Conservation (phyloP, 2,329 filamentous ascomycete genomes). For the Furcasterigmium furcatum region DNA sequence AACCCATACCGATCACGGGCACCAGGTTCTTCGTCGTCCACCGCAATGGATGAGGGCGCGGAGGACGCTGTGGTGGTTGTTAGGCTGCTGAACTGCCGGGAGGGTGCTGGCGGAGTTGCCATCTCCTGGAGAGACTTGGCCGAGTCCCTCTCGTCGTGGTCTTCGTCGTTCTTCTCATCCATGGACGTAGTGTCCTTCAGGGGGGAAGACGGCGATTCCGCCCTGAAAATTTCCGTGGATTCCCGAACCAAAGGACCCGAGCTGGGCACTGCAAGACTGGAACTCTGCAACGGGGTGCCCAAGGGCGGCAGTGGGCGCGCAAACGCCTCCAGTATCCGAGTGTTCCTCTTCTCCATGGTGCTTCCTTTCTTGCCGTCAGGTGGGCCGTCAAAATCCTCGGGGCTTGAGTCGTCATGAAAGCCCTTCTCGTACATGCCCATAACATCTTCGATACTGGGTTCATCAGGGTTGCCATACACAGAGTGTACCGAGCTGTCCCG, state of each 20-base stretch:
- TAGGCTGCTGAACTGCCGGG: conserved; percentile 7
- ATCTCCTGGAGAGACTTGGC: conserved; percentile 35
- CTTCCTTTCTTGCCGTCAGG: conserved; percentile 33
- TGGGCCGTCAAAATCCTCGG: conserved; percentile 25
- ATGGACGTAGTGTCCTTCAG: conserved; percentile 1
- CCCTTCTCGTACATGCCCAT: conserved; percentile 68
- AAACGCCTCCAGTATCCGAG: conserved; percentile 36
- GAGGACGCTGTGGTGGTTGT: conserved; percentile 4
- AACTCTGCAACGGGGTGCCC: background rate
- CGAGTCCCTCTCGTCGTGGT: conserved; percentile 45
- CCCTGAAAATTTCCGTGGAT: conserved; percentile 31
- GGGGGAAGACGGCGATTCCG: conserved; percentile 11
- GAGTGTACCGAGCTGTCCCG: conserved; percentile 74
- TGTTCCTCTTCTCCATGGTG: conserved; percentile 27
- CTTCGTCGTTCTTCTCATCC: conserved; percentile 19
- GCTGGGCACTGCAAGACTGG: conserved; percentile 9
- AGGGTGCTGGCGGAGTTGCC: conserved; percentile 20
- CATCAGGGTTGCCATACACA: conserved; percentile 48
- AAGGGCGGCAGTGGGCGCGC: conserved; percentile 24
- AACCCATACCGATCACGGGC: conserved; percentile 85
- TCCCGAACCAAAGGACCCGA: conserved; percentile 21
- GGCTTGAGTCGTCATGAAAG: conserved; percentile 44
- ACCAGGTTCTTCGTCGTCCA: conserved; percentile 43
- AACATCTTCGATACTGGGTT: conserved; percentile 63
- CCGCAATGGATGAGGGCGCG: conserved; percentile 18